Base-by-base conservation (phyloP, 768 basidiomycete species). In the Gymnopilus dilepis region DNA sequence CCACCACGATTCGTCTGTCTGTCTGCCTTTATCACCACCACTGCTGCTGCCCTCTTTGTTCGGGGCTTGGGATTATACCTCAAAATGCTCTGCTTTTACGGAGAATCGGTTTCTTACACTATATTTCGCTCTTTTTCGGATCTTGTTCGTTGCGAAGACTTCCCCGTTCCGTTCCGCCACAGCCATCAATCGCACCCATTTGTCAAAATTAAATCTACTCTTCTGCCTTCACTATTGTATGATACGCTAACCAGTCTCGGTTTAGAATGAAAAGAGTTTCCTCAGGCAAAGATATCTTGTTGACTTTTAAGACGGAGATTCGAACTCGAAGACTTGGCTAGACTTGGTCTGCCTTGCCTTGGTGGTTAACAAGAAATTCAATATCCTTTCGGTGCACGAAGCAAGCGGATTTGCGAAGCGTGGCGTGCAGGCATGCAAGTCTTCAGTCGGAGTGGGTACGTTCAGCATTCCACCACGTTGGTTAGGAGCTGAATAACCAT, bases 51-150 rank as follows among this genome's bases (percentile, higher is more conserved):
- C 47, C 28, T 7, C 47, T 24, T n/a, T 37, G 3, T 37, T 37
- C 31, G 47, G 47, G 51, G 42, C 50, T 43, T 41, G 51, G 61
- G 56, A 31, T 28, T 47, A 34, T 34, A 45, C 22, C 50, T 30
- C 31, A 30, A 28, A 28, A 3, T n/a, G n/a, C 31, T 50, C 47
- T 55, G 33, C 31, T 43, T 47, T 62, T 58, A n/a, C 33, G 61
- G 61, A 62, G 50, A 21, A n/a, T 45, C 37, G 34, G 43, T 52
- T 42, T 58, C 57, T 37, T 58, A 62, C 41, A 47, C 58, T 62
- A 62, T 58, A 48, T 61, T 38, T 6, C 34, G 12, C 52, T 47
- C 61, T 40, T 50, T 54, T 11, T 45, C 47, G 47, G n/a, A n/a
- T n/a, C n/a, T n/a, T n/a, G n/a, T n/a, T 19, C 59, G 40, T 19